Conservation (phyloP, 345 rosid species). For the Eucalyptus decipiens region DNA sequence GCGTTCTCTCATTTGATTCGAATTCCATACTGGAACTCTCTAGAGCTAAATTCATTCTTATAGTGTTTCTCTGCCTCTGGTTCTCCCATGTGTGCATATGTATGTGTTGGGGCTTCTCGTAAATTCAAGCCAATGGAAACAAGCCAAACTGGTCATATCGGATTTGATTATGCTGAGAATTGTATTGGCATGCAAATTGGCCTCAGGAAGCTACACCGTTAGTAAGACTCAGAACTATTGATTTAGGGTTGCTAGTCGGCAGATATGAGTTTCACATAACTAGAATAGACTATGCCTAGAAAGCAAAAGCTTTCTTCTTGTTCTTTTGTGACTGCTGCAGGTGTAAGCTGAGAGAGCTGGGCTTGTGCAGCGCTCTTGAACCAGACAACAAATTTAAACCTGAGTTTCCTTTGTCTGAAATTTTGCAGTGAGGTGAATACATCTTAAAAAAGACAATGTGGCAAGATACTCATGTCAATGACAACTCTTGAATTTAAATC, state of each 20-base stretch:
- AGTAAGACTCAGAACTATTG: neutral
- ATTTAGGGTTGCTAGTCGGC: neutral
- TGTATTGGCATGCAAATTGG: neutral
- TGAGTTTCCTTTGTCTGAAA: rapidly evolving
- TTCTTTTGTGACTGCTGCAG: too few relatives aligned
- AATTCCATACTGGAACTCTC: neutral
- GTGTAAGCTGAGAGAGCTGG: too few relatives aligned
- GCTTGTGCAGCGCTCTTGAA: neutral
- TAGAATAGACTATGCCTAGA: neutral
- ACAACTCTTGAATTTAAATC: too few relatives aligned
- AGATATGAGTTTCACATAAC: neutral
- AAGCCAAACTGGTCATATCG: neutral
- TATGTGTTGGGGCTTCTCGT: neutral
- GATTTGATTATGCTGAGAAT: neutral
- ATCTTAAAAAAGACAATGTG: neutral
- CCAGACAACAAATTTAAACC: too few relatives aligned
- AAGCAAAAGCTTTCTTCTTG: too few relatives aligned
- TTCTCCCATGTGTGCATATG: neutral
- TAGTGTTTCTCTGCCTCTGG: neutral
- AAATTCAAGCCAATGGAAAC: neutral
- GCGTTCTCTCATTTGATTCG: neutral
- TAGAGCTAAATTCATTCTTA: neutral
- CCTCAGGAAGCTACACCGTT: neutral
- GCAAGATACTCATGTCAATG: neutral
- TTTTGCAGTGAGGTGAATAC: neutral